Evolutionary conservation across 1,139 yeast species (phyloP).

Genomic region (Yamadazyma oceani): DNA sequence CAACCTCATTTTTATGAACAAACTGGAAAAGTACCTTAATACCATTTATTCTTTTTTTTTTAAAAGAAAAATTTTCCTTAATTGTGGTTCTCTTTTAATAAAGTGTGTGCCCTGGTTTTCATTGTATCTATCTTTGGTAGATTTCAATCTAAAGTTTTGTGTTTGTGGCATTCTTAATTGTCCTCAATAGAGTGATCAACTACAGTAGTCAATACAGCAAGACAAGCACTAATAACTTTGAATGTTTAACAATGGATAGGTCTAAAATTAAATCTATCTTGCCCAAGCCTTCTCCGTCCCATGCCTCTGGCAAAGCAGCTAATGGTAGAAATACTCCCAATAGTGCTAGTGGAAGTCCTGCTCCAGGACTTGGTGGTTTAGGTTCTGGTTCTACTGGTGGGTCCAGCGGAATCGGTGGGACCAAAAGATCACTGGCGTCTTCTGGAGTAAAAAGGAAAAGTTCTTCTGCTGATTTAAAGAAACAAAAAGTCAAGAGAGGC

Average conservation of each 20-base stretch:
- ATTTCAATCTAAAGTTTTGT: too few relatives aligned
- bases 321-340: neutral
- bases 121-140: too few relatives aligned
- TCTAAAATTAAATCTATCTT: conserved; percentile 34
- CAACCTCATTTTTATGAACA: too few relatives aligned
- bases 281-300: conserved; percentile 23
- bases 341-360: neutral
- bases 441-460: too few relatives aligned
- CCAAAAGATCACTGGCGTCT: neutral
- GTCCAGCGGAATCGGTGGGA: neutral
- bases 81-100: too few relatives aligned
- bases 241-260: conserved; percentile 30
- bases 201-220: too few relatives aligned
- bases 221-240: neutral
- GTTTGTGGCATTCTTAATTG: too few relatives aligned
- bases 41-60: neutral
- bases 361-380: neutral
- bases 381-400: neutral
- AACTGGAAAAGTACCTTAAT: neutral
- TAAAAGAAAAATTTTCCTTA: too few relatives aligned
- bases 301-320: neutral
- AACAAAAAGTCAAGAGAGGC: conserved; percentile 10
- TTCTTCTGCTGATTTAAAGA: conserved; percentile 10
- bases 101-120: too few relatives aligned
- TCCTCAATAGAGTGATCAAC: too few relatives aligned